phyloP scores from a whole-genome alignment of 2,329 filamentous ascomycete genomes.

The Fusarium sp. region DNA sequence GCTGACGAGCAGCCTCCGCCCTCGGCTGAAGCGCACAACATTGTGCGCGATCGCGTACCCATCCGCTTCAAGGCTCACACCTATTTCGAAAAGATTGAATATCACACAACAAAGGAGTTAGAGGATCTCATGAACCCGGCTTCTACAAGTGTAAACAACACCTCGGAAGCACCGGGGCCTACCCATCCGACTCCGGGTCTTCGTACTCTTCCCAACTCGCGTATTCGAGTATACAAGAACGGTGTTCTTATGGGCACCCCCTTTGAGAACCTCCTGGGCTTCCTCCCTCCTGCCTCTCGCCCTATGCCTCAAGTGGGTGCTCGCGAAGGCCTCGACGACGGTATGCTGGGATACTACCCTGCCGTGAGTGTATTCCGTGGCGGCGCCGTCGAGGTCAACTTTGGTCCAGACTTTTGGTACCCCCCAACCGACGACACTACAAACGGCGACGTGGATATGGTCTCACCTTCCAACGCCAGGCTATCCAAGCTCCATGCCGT shows the following conservation, averaged over 20 bases:
- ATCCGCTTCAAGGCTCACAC: slow-evolving; percentile 93
- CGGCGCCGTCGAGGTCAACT: slow-evolving; percentile 90
- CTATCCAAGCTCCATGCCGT: slow-evolving; percentile 63
- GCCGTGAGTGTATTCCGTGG: slow-evolving; percentile 91
- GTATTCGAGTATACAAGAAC: slow-evolving; percentile 92
- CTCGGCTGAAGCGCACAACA: slow-evolving; percentile 71
- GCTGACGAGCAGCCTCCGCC: slow-evolving; percentile 63
- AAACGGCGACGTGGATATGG: slow-evolving; percentile 59
- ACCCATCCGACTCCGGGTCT: slow-evolving; percentile 78
- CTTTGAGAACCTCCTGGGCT: slow-evolving; percentile 86
- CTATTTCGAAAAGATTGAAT: slow-evolving; percentile 93
- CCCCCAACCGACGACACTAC: slow-evolving; percentile 69
- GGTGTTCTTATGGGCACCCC: slow-evolving; percentile 84
- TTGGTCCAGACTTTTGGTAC: slow-evolving; percentile 92
- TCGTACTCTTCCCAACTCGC: slow-evolving; percentile 84
- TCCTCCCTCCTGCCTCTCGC: slow-evolving; percentile 87
- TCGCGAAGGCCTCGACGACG: slow-evolving; percentile 88
- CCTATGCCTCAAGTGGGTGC: slow-evolving; percentile 75
- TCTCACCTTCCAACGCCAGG: slow-evolving; percentile 35
- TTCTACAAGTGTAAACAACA: slow-evolving; percentile 55
- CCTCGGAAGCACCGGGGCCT: slow-evolving; percentile 69
- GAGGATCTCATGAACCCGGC: slow-evolving; percentile 82
- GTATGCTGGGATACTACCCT: slow-evolving; percentile 94
- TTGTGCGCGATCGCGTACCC: slow-evolving; percentile 93
- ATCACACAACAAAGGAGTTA: slow-evolving; percentile 84